These are phyloP conservation scores for Inga laurina DNA, from an alignment of 306 rosid genomes.

Conservation along the genomic window DNA sequence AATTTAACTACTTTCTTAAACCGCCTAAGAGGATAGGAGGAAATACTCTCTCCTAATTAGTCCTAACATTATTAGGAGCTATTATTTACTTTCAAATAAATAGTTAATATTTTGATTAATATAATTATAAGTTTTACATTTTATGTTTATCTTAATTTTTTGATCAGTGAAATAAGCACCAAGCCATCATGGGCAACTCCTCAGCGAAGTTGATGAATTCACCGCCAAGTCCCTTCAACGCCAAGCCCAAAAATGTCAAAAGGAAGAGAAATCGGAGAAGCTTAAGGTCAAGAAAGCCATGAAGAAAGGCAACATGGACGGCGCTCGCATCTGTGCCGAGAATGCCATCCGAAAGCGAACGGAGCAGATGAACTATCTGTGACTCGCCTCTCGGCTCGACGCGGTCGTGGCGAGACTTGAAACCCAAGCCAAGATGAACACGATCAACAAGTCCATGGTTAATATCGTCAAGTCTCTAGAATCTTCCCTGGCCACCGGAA, in stretches of 20 bases:
- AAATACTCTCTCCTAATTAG: too few species aligned
- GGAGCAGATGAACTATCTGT: constrained; percentile 77
- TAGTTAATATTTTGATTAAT: too few species aligned
- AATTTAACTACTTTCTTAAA: too few species aligned
- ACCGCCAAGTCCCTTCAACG: constrained; percentile 71
- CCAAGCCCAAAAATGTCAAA: constrained; percentile 65
- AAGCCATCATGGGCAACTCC: constrained; percentile 58
- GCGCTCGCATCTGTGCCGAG: constrained; percentile 76
- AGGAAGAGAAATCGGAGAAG: constrained; percentile 80
- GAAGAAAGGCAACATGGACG: constrained; percentile 76
- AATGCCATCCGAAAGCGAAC: constrained; percentile 69
- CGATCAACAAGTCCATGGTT: constrained; percentile 70
- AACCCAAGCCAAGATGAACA: constrained; percentile 74
- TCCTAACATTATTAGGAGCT: too few species aligned
- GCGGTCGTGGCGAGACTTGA: constrained; percentile 76
- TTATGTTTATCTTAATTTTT: too few species aligned
- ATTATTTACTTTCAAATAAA: too few species aligned
- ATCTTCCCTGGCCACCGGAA: constrained; percentile 57
- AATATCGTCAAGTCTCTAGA: constrained; percentile 67
- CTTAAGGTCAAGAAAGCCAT: constrained; percentile 72
- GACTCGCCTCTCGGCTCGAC: constrained; percentile 68
- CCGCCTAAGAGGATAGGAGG: too few species aligned
- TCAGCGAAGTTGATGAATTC: constrained; percentile 57
- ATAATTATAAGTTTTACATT: too few species aligned
- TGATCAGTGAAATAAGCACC: too few species aligned